Conservation (phyloP, 164 flowering plant genomes). For the Aristolochia californica region DNA sequence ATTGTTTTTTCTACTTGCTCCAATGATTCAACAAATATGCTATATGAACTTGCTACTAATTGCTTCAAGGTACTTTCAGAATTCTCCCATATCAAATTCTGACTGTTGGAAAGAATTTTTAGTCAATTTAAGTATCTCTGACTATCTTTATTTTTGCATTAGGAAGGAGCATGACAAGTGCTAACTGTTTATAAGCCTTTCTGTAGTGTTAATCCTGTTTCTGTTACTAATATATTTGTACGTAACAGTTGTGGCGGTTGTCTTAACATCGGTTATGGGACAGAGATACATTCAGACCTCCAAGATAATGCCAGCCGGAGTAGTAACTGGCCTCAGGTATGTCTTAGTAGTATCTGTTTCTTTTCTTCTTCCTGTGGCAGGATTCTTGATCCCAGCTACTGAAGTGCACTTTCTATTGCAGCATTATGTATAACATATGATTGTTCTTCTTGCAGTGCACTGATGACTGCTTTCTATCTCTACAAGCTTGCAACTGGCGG, state of each 20-base stretch:
- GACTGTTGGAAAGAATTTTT: too few relatives aligned
- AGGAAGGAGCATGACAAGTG: not conserved
- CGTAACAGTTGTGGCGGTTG: slow-evolving; percentile 55
- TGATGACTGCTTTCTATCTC: slow-evolving; percentile 25
- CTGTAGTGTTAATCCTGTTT: not conserved
- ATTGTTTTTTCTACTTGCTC: too few relatives aligned
- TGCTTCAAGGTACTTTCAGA: not conserved
- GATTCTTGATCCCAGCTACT: too few relatives aligned
- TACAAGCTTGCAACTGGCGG: slow-evolving; percentile 29
- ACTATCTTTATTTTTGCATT: not conserved
- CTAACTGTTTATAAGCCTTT: too few relatives aligned
- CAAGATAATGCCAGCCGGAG: slow-evolving; percentile 94
- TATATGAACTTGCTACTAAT: not conserved
- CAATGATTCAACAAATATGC: too few relatives aligned
- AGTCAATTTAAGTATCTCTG: not conserved
- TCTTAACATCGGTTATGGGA: slow-evolving; percentile 73
- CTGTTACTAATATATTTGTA: slow-evolving; percentile 7
- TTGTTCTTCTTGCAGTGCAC: slow-evolving; percentile 17
- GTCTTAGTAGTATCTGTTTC: not conserved
- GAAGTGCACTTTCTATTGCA: not conserved
- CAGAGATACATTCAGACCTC: slow-evolving; percentile 75
- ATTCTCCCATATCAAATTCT: too few relatives aligned
- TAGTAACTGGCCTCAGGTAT: slow-evolving; percentile 86
- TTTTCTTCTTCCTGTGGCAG: not conserved
- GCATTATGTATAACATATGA: not conserved